Evolutionary conservation across 2,329 filamentous ascomycete genomes (phyloP).

Genomic region (Dothistroma septosporum): DNA sequence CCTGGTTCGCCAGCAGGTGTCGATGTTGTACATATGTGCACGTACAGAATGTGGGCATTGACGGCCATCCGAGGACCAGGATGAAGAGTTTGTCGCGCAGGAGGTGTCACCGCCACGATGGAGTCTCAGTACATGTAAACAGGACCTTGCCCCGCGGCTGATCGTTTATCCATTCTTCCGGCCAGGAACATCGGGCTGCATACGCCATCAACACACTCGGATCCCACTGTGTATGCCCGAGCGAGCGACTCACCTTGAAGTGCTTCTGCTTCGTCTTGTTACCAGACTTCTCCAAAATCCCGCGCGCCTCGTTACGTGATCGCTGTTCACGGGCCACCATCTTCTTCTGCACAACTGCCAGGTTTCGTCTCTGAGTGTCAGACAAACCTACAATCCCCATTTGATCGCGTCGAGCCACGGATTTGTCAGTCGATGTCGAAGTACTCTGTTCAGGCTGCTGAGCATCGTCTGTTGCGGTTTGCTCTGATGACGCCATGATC

Average conservation of each 20-base stretch:
- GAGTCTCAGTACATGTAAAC: neutral
- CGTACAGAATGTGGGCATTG: neutral
- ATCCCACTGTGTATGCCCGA: slow-evolving; percentile 18
- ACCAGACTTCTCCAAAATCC: slow-evolving; percentile 18
- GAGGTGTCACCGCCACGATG: neutral
- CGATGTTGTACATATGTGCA: neutral
- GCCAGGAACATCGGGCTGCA: slow-evolving; percentile 19
- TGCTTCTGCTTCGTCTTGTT: slow-evolving; percentile 23
- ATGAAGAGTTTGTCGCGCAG: neutral
- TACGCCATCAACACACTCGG: slow-evolving; percentile 13
- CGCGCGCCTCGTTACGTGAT: slow-evolving; percentile 14
- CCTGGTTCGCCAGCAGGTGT: neutral
- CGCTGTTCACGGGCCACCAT: slow-evolving; percentile 13
- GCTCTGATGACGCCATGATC: neutral
- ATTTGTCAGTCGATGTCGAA: slow-evolving; percentile 3
- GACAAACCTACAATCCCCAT: slow-evolving; percentile 16
- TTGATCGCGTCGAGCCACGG: slow-evolving; percentile 13
- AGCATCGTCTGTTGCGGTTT: slow-evolving; percentile 1
- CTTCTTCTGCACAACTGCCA: slow-evolving; percentile 15
- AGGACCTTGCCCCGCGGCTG: neutral
- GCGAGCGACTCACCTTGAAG: slow-evolving; percentile 21
- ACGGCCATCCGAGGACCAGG: neutral
- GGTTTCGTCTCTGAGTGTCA: slow-evolving; percentile 12
- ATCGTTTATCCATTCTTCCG: slow-evolving; percentile 17
- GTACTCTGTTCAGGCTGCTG: neutral